These are phyloP conservation scores for Eucalyptus cloeziana DNA, from an alignment of 345 rosid genomes.

Conservation along the genomic window DNA sequence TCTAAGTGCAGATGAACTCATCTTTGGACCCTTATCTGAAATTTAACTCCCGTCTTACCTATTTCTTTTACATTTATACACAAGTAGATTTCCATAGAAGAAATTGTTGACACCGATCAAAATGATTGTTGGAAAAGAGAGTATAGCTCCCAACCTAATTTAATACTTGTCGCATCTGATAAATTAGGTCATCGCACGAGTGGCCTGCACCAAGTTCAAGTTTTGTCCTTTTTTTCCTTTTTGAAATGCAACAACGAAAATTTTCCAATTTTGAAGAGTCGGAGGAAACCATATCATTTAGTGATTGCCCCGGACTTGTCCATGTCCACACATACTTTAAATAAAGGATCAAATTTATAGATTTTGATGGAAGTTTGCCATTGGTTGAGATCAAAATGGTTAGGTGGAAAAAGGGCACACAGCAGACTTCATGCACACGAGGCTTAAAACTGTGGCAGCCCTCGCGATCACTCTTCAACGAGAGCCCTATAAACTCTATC, in stretches of 20 bases:
- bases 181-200: neutral
- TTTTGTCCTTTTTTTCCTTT: neutral
- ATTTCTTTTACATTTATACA: neutral
- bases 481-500: neutral
- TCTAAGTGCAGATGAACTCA: neutral
- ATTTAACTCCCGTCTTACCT: neutral
- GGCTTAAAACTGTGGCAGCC: neutral
- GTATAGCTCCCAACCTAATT: neutral
- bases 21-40: neutral
- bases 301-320: neutral
- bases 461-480: neutral
- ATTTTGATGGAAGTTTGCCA: neutral
- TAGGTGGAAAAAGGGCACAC: neutral
- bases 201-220: neutral
- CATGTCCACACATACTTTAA: neutral
- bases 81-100: neutral
- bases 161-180: neutral
- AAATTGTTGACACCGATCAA: neutral
- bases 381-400: neutral
- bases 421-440: neutral
- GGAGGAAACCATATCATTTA: neutral
- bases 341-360: neutral
- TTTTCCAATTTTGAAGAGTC: neutral
- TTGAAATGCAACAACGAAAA: neutral
- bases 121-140: neutral